phyloP scores from a whole-genome alignment of 768 basidiomycete species.

The Termitomyces eurrhizus region DNA sequence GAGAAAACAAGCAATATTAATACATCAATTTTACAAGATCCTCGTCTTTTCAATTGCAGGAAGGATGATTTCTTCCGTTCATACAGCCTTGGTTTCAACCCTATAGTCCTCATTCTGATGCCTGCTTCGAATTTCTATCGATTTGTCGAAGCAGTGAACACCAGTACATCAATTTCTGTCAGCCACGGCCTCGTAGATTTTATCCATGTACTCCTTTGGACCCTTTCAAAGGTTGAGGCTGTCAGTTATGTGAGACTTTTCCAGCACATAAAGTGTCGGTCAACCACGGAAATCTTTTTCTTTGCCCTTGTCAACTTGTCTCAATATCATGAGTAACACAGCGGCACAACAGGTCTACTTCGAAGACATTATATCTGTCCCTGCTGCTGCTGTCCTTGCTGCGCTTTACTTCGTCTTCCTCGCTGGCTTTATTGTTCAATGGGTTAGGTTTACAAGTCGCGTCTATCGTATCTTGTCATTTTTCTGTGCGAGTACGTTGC shows the following conservation, averaged over 20 bases:
- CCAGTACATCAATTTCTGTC: neutral
- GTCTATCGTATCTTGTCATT: neutral
- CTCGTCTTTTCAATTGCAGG: no score
- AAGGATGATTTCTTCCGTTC: neutral
- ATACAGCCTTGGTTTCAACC: neutral
- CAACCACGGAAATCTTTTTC: neutral
- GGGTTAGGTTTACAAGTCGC: neutral
- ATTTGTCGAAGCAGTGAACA: no score
- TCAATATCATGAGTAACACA: neutral
- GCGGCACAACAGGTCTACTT: neutral
- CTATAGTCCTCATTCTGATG: no score
- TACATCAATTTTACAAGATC: no score
- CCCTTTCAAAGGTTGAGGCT: neutral
- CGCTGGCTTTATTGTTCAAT: constrained; percentile 1
- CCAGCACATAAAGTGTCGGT: neutral
- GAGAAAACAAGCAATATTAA: no score
- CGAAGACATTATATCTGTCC: neutral
- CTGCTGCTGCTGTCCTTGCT: constrained; percentile 5
- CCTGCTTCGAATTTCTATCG: no score
- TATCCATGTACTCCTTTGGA: neutral
- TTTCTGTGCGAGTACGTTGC: constrained; percentile 5
- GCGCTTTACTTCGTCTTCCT: constrained; percentile 4
- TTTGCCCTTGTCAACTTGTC: neutral
- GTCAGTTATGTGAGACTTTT: constrained; percentile 3
- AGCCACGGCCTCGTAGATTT: neutral